Base-by-base conservation (phyloP, 352 stramenopile genomes). In the Pythium folliculosum region DNA sequence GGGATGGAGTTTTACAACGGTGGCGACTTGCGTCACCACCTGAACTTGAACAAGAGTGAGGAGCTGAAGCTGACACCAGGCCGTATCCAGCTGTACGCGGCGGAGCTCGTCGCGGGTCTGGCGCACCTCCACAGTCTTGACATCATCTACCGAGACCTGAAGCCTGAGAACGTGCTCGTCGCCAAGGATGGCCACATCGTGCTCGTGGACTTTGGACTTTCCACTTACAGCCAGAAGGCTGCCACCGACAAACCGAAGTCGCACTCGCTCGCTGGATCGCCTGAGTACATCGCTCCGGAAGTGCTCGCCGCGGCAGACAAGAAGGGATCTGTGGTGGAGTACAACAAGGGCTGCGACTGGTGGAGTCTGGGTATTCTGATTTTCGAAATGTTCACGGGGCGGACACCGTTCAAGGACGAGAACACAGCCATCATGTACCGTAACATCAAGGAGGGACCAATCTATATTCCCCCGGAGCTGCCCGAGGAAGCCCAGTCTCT, bases 1-100 rank as follows among this genome's bases (percentile, higher is more conserved):
- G 97, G 98, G 21, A 96, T 99, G 77, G 97, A 99, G 78, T 99
- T 99, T 72, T 98, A 97, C 82, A 97, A 97, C 50, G 97, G 97
- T 38, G 97, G 97, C 17, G 97, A 99, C 70, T 72, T 99, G 65
- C 84, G 86, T 2, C 85, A 94, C 44, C 86, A 96, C 64, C 64
- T 94, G 37, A 90, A 76, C n/a, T 53, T 92, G 63, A 89, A 80
- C 70, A 74, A 84, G 60, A 88, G 73, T 32, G 76, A 80, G 55
- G 81, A 91, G 45, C 64, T 92, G 8, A 80, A 80, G 68, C 76
- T 94, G 1, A 93, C 85, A 22, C 77, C 86, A 13, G 67, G 72
- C 47, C 80, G 85, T 0, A 92, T 96, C 58, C 87, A 94, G 63
- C 65, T 96, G 44, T 97, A 96, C 69, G 86, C 86, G 9, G 90